phyloP scores from a whole-genome alignment of 2,329 filamentous ascomycete species.

The Torrubiellomyces zombiae region DNA sequence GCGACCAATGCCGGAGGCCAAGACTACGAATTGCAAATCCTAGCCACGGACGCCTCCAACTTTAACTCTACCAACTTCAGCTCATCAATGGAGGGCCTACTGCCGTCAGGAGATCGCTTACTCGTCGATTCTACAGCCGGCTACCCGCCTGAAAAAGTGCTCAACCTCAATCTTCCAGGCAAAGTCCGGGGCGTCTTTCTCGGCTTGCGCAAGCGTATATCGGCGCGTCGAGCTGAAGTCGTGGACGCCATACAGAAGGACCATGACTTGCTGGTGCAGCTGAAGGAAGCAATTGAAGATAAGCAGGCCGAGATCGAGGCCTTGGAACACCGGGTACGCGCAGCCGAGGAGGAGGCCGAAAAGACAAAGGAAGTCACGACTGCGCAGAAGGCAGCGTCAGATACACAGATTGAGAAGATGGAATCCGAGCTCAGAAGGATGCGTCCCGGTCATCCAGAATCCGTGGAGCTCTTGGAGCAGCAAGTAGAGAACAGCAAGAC shows the following conservation, averaged over 20 bases:
- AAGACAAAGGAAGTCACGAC: constrained; percentile 76
- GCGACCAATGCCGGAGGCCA: constrained; percentile 72
- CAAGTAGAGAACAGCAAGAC: constrained; percentile 93
- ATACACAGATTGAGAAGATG: constrained; percentile 95
- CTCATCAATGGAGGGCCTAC: constrained; percentile 18
- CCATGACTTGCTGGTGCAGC: constrained; percentile 80
- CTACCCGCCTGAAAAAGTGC: constrained; percentile 75
- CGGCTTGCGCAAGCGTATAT: constrained; percentile 71
- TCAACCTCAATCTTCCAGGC: constrained; percentile 78
- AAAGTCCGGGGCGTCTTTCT: constrained; percentile 66
- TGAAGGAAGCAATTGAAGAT: constrained; percentile 94
- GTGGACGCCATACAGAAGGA: constrained; percentile 90
- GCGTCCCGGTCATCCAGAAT: constrained; percentile 68
- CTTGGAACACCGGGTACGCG: constrained; percentile 71
- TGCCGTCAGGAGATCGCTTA: constrained; percentile 49
- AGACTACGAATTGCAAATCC: constrained; percentile 72
- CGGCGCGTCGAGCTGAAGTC: constrained; percentile 66
- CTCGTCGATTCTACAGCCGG: constrained; percentile 69
- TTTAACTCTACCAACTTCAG: constrained; percentile 50
- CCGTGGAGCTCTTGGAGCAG: constrained; percentile 82
- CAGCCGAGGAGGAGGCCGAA: constrained; percentile 85
- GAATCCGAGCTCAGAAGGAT: constrained; percentile 95
- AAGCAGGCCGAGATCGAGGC: constrained; percentile 86
- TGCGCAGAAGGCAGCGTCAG: constrained; percentile 73
- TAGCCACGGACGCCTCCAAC: constrained; percentile 62